phyloP scores from a whole-genome alignment of 2,329 filamentous ascomycete species.

The Fusarium sp. region DNA sequence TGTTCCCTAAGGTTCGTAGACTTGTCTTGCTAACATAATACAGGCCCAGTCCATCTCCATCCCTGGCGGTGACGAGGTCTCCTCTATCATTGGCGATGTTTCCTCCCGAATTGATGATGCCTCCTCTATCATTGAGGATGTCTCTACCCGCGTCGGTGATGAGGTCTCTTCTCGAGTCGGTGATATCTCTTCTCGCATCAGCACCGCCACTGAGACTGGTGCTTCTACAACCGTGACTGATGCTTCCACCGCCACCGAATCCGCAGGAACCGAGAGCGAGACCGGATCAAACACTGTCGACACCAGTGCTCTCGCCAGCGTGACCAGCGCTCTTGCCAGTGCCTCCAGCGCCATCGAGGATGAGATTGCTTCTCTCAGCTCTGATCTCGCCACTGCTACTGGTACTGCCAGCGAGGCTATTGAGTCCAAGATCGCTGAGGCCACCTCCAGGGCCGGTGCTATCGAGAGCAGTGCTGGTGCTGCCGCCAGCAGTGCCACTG shows the following conservation, averaged over 20 bases:
- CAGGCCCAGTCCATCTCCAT: slow-evolving; percentile 28
- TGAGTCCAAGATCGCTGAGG: slow-evolving; percentile 24
- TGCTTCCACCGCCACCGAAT: slow-evolving; percentile 25
- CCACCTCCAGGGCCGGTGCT: slow-evolving; percentile 26
- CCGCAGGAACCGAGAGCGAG: slow-evolving; percentile 25
- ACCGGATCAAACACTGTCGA: slow-evolving; percentile 21
- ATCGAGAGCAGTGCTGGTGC: slow-evolving; percentile 14
- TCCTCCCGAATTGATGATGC: slow-evolving; percentile 13
- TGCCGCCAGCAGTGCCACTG: slow-evolving; percentile 25
- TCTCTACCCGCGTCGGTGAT: slow-evolving; percentile 11
- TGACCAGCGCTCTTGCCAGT: slow-evolving; percentile 29
- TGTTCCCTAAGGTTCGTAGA: background rate
- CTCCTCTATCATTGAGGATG: slow-evolving; percentile 16
- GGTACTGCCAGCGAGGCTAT: slow-evolving; percentile 29
- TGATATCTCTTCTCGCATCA: slow-evolving; percentile 22
- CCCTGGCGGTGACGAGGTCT: slow-evolving; percentile 13
- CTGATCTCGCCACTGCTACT: slow-evolving; percentile 40
- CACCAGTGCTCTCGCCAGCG: slow-evolving; percentile 28
- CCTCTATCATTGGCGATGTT: slow-evolving; percentile 22
- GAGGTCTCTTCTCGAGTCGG: slow-evolving; percentile 15
- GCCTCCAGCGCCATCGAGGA: slow-evolving; percentile 20
- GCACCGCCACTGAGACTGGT: slow-evolving; percentile 11
- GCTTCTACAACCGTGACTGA: slow-evolving; percentile 13
- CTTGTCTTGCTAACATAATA: background rate
- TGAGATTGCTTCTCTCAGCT: slow-evolving; percentile 39